Conservation (phyloP, 2,329 filamentous ascomycete species). For the Ceratocystis albifundus region DNA sequence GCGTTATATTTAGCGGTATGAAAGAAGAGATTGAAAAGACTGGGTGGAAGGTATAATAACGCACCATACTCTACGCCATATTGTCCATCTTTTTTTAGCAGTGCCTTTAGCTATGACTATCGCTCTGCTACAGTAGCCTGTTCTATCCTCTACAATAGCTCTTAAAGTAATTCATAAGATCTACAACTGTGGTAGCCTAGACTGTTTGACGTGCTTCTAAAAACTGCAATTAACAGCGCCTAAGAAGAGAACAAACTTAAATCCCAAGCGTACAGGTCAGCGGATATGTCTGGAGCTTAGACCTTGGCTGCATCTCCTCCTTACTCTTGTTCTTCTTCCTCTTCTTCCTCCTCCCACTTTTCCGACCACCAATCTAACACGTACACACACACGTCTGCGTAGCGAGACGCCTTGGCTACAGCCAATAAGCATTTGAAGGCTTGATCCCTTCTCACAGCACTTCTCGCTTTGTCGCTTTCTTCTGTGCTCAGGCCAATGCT, state of each 20-base stretch:
- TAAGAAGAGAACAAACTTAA: slow-evolving; percentile 7
- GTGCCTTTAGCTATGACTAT: too few relatives aligned
- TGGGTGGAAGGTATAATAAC: too few relatives aligned
- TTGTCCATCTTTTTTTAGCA: too few relatives aligned
- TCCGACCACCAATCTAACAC: not conserved
- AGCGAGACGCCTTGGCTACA: not conserved
- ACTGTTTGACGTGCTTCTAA: not conserved
- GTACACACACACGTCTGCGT: not conserved
- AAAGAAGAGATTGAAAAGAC: too few relatives aligned
- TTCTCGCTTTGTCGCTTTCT: not conserved
- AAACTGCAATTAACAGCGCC: not conserved
- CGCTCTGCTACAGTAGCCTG: too few relatives aligned
- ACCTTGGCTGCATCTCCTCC: not conserved
- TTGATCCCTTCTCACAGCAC: not conserved
- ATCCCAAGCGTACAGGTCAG: not conserved
- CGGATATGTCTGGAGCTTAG: not conserved
- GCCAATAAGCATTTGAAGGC: not conserved
- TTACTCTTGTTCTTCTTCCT: too few relatives aligned
- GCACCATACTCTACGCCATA: too few relatives aligned
- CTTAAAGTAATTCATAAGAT: not conserved
- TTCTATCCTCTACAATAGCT: too few relatives aligned
- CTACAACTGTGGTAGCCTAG: not conserved
- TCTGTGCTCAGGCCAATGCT: not conserved
- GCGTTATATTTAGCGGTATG: too few relatives aligned
- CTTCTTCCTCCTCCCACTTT: too few relatives aligned